phyloP scores from a whole-genome alignment of 73 alveolate species.

The Paraurostyla sp. region DNA sequence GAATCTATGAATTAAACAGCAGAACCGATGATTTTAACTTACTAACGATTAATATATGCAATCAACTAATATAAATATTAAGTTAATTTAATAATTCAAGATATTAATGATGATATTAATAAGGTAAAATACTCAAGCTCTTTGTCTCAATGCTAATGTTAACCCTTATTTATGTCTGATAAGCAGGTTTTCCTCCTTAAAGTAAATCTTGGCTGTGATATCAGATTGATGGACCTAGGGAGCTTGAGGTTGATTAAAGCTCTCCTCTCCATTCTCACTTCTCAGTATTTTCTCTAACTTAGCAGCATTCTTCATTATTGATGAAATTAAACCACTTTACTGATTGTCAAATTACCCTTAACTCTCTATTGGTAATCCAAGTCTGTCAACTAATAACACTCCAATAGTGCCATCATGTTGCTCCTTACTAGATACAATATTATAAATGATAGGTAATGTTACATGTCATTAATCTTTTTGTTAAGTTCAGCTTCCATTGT shows the following conservation, averaged over 20 bases:
- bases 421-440: slow-evolving; percentile 24
- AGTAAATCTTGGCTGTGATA: slow-evolving; percentile 42
- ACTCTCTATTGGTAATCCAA: slow-evolving; percentile 52
- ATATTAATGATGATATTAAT: neutral
- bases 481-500: slow-evolving; percentile 51
- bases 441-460: neutral
- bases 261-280: neutral
- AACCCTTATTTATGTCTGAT: slow-evolving; percentile 46
- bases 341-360: neutral
- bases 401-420: slow-evolving; percentile 27
- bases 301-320: slow-evolving; percentile 60
- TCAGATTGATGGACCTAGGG: neutral
- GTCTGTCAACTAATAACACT: slow-evolving; percentile 28
- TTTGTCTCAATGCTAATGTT: slow-evolving; percentile 2
- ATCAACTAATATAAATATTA: no score
- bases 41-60: no score
- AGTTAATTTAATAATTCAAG: no score
- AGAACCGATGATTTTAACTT: no score
- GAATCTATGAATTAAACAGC: neutral
- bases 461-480: slow-evolving; percentile 41
- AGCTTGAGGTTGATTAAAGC: neutral
- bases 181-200: slow-evolving; percentile 1
- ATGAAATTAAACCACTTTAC: slow-evolving; percentile 23
- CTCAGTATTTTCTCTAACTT: neutral
- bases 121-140: neutral